phyloP scores from a whole-genome alignment of 352 stramenopile genomes.

The Globisporangium okanoganense region DNA sequence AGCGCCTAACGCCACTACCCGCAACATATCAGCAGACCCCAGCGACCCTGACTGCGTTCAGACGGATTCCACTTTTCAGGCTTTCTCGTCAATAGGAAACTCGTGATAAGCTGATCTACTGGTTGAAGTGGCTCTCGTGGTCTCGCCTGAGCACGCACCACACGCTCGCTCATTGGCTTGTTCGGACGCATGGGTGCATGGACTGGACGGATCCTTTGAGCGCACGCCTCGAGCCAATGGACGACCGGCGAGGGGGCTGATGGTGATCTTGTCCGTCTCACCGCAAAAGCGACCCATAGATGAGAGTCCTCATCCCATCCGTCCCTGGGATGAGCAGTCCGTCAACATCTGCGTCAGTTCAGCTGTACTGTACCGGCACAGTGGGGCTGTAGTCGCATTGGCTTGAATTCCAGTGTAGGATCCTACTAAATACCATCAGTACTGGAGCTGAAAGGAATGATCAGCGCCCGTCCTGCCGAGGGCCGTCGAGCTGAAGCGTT shows the following conservation, averaged over 20 bases:
- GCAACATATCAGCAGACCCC: neutral
- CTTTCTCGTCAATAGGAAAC: neutral
- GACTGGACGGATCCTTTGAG: neutral
- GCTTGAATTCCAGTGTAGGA: neutral
- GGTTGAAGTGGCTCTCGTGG: neutral
- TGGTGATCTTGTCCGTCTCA: neutral
- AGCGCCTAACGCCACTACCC: neutral
- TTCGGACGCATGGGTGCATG: neutral
- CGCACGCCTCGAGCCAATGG: neutral
- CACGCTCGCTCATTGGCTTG: neutral
- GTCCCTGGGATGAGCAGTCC: neutral
- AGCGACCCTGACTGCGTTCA: neutral
- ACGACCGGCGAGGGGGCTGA: neutral
- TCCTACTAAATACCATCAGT: too few species aligned
- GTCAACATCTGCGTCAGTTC: neutral
- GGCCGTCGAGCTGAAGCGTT: too few species aligned
- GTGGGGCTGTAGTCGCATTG: too few species aligned
- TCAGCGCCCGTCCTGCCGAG: too few species aligned
- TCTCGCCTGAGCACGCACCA: neutral
- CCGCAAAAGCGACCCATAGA: neutral
- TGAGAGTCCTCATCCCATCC: neutral
- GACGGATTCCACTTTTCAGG: neutral
- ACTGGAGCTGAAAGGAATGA: too few species aligned
- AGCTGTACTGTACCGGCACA: neutral
- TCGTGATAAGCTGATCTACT: neutral